A percentile compares a stretch with the other conserved stretches of the same genome.
These are phyloP conservation scores for Abortiporus biennis DNA, from an alignment of 1,284 basidiomycete genomes.

Conservation along the genomic window DNA sequence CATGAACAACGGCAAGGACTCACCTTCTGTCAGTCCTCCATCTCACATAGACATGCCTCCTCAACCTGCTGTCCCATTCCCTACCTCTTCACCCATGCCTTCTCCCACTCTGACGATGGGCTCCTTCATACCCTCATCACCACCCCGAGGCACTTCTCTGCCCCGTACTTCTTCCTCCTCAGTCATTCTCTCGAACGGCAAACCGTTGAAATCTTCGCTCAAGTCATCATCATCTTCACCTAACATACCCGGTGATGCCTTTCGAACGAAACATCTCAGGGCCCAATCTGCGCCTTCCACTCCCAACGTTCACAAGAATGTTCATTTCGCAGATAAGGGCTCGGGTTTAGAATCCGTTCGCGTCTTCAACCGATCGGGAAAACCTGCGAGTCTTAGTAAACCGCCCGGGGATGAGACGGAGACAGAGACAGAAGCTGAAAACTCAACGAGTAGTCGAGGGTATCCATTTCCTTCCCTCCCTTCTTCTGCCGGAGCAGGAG, in stretches of 20 bases:
- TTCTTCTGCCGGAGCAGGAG: slow-evolving; percentile 13
- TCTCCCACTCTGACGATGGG: slow-evolving; percentile 10
- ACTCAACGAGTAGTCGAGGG: background rate
- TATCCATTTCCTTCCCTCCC: slow-evolving; percentile 20
- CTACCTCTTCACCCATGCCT: slow-evolving; percentile 22
- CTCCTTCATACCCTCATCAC: slow-evolving; percentile 11
- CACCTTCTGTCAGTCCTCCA: slow-evolving; percentile 20
- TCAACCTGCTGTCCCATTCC: slow-evolving; percentile 28
- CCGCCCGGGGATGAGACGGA: slow-evolving; percentile 72
- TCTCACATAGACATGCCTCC: slow-evolving; percentile 21
- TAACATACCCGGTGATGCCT: slow-evolving; percentile 44
- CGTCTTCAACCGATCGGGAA: slow-evolving; percentile 77
- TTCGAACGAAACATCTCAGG: slow-evolving; percentile 35
- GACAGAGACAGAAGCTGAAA: slow-evolving; percentile 65
- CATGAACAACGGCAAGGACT: slow-evolving; percentile 25
- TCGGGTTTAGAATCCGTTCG: slow-evolving; percentile 77
- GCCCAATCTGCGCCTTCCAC: slow-evolving; percentile 66
- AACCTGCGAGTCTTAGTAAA: slow-evolving; percentile 64
- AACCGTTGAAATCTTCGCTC: slow-evolving; percentile 85
- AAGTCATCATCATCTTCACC: slow-evolving; percentile 64
- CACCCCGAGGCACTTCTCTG: slow-evolving; percentile 16
- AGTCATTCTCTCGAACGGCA: slow-evolving; percentile 76
- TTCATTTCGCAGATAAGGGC: slow-evolving; percentile 76
- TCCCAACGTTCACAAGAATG: slow-evolving; percentile 72
- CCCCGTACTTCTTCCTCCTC: slow-evolving; percentile 22